phyloP scores from a whole-genome alignment of 2,329 filamentous ascomycete genomes.

The Arthroderma sp. region DNA sequence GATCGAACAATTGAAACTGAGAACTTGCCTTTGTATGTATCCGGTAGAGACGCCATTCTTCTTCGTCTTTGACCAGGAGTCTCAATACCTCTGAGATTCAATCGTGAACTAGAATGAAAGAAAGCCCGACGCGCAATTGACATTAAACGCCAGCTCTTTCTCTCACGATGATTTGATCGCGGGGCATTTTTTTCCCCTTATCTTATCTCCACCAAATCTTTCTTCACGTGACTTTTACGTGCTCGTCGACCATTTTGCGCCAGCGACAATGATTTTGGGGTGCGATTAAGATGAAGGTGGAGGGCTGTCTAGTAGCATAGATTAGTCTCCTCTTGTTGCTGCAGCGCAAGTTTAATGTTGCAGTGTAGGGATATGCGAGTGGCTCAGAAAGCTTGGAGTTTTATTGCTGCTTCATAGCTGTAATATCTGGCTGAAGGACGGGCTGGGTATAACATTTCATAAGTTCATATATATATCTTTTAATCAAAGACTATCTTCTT shows the following conservation, averaged over 20 bases:
- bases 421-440: not conserved
- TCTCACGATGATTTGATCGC: not conserved
- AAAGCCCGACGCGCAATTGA: not conserved
- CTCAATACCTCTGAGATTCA: constrained; percentile 1
- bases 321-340: too few relatives aligned
- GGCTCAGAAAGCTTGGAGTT: not conserved
- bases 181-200: constrained; percentile 2
- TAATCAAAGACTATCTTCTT: constrained; percentile 53
- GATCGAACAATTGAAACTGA: not conserved
- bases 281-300: too few relatives aligned
- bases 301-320: too few relatives aligned
- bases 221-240: not conserved
- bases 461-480: not conserved
- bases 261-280: too few relatives aligned
- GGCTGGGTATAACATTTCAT: not conserved
- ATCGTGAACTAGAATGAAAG: not conserved
- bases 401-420: not conserved
- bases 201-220: not conserved
- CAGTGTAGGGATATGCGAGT: too few relatives aligned
- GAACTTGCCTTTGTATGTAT: constrained; percentile 9
- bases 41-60: constrained; percentile 8
- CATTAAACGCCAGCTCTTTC: not conserved
- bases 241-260: too few relatives aligned
- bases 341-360: too few relatives aligned
- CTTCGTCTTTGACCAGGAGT: constrained; percentile 1